A percentile compares a stretch with the other conserved stretches of the same genome.
These are phyloP conservation scores for Fusarium haematococcum DNA, from an alignment of 2,329 filamentous ascomycete species.

Conservation along the genomic window DNA sequence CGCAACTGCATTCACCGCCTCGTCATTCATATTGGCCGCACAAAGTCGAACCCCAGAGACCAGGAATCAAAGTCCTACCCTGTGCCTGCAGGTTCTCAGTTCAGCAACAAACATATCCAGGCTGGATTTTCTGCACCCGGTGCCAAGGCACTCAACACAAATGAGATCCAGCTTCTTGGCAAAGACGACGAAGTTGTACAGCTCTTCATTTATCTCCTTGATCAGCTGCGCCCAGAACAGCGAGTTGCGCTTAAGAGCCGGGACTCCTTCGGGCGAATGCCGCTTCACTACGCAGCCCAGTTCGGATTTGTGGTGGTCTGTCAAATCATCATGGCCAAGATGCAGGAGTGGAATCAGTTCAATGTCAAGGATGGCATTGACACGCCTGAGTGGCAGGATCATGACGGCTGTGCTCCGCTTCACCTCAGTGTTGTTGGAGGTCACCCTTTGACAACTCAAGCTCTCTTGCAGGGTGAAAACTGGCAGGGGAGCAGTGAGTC, in stretches of 20 bases:
- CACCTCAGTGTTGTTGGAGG: constrained; percentile 94
- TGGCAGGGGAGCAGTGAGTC: constrained; percentile 74
- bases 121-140: constrained; percentile 78
- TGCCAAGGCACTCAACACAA: constrained; percentile 70
- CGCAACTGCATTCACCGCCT: constrained; percentile 94
- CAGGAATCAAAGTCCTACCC: constrained; percentile 64
- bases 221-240: constrained; percentile 76
- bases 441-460: constrained; percentile 86
- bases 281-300: constrained; percentile 93
- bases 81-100: constrained; percentile 62
- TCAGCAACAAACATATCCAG: constrained; percentile 80
- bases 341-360: constrained; percentile 91
- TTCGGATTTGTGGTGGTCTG: constrained; percentile 95
- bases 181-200: constrained; percentile 82
- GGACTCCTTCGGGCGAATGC: constrained; percentile 85
- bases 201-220: constrained; percentile 72
- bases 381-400: constrained; percentile 88
- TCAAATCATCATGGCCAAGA: constrained; percentile 85
- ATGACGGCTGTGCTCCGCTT: constrained; percentile 89
- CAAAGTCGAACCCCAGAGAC: constrained; percentile 64
- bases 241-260: constrained; percentile 73
- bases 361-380: constrained; percentile 88
- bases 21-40: constrained; percentile 90
- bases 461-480: constrained; percentile 83
- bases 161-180: constrained; percentile 74